Evolutionary conservation across 495 filamentous ascomycete species (phyloP).

Genomic region (Aspergillus conjunctus): DNA sequence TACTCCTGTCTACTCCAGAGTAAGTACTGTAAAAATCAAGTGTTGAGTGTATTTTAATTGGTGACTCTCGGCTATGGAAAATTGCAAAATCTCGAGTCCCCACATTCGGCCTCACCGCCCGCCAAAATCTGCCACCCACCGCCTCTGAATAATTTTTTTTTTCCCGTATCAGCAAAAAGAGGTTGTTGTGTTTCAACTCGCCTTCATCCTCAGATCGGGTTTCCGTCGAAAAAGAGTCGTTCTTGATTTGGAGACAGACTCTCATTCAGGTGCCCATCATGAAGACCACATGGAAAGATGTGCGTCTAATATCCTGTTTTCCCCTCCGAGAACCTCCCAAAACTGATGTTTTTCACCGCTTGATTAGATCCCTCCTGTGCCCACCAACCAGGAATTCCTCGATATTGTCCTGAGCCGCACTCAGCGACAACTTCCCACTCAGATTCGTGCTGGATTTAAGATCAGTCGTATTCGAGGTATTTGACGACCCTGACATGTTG

Average conservation of each 20-base stretch:
- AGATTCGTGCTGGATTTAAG: conserved; percentile 94
- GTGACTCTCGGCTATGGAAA: conserved; percentile 19
- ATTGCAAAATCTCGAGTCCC: conserved; percentile 22
- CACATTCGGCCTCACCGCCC: conserved; percentile 38
- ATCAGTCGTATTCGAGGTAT: conserved; percentile 89
- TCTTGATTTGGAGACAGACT: conserved; percentile 27
- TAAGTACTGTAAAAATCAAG: background rate
- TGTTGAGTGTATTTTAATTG: background rate
- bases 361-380: conserved; percentile 78
- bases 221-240: conserved; percentile 25
- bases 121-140: conserved; percentile 40
- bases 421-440: conserved; percentile 90
- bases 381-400: conserved; percentile 91
- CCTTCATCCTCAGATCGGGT: conserved; percentile 15
- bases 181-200: conserved; percentile 12
- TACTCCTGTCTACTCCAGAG: too few relatives aligned
- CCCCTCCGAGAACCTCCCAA: background rate
- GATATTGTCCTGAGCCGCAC: conserved; percentile 96
- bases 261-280: conserved; percentile 49
- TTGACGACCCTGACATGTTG: conserved; percentile 15
- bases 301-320: conserved; percentile 25
- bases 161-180: conserved; percentile 6
- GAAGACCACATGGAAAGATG: conserved; percentile 76
- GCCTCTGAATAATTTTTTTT: conserved; percentile 33
- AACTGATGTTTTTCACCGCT: conserved; percentile 37